These are phyloP conservation scores for Naganishia kalamii DNA, from an alignment of 768 basidiomycete species.

Conservation along the genomic window DNA sequence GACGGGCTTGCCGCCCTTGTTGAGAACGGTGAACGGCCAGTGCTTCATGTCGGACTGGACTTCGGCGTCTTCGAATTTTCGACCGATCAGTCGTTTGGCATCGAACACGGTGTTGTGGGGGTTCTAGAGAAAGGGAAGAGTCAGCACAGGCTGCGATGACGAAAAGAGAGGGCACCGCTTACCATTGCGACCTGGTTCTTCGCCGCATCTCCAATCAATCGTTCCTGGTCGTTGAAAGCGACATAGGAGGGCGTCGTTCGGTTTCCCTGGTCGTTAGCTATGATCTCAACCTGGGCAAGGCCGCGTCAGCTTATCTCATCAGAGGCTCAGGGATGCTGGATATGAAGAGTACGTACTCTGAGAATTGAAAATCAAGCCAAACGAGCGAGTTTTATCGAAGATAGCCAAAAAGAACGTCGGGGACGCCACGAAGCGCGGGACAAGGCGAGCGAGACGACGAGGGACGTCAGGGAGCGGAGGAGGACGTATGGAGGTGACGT, in stretches of 20 bases:
- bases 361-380: too few species aligned
- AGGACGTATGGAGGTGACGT: too few species aligned
- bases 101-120: conserved; percentile 95
- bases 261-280: conserved; percentile 53
- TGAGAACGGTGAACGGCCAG: conserved; percentile 65
- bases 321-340: too few species aligned
- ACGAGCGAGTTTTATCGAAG: too few species aligned
- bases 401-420: too few species aligned
- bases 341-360: too few species aligned
- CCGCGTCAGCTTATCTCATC: too few species aligned
- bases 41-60: conserved; percentile 54
- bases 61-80: conserved; percentile 51
- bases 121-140: conserved; percentile 51
- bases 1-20: conserved; percentile 71
- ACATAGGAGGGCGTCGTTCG: conserved; percentile 94
- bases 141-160: background rate
- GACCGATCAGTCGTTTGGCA: conserved; percentile 92
- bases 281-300: conserved; percentile 27
- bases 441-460: too few species aligned
- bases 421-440: too few species aligned
- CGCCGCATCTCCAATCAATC: conserved; percentile 97
- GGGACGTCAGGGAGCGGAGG: too few species aligned
- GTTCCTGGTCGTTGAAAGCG: conserved; percentile 88
- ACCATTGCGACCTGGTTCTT: conserved; percentile 60
- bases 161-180: background rate